phyloP scores from a whole-genome alignment of 495 filamentous ascomycete species.

The Beverwykella pulmonaria region DNA sequence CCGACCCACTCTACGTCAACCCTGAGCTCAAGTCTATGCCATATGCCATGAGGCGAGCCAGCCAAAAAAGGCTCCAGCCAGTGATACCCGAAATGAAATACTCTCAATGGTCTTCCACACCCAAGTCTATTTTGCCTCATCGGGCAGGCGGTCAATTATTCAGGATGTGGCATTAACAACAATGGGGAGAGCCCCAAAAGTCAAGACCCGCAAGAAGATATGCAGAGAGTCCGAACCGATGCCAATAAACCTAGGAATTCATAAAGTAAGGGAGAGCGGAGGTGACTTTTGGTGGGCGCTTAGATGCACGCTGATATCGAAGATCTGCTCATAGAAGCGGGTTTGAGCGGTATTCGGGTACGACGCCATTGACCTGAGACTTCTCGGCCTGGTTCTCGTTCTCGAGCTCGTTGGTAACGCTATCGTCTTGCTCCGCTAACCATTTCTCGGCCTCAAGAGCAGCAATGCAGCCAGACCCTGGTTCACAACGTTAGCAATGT shows the following conservation, averaged over 20 bases:
- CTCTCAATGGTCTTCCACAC: not conserved
- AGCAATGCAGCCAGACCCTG: conserved; percentile 91
- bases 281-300: conserved; percentile 4
- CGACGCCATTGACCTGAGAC: conserved; percentile 51
- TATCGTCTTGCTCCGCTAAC: conserved; percentile 71
- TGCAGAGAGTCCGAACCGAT: conserved; percentile 5
- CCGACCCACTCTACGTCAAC: not conserved
- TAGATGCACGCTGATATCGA: conserved; percentile 12
- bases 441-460: conserved; percentile 94
- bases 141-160: not conserved
- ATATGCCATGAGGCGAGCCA: conserved; percentile 12
- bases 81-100: not conserved
- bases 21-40: conserved; percentile 13
- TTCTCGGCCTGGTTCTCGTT: conserved; percentile 49
- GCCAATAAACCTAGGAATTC: not conserved
- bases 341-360: conserved; percentile 65
- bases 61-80: conserved; percentile 6
- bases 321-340: conserved; percentile 58
- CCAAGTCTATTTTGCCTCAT: conserved; percentile 8
- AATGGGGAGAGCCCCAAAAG: not conserved
- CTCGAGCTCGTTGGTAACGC: conserved; percentile 49
- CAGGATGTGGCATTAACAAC: not conserved
- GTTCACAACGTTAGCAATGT: conserved; percentile 44
- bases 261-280: not conserved
- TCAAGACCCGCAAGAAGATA: not conserved